Evolutionary conservation across 805 yeast genomes (phyloP), one percentile per base, ranked within the genome.

Genomic region (Candida vartiovaarae): DNA sequence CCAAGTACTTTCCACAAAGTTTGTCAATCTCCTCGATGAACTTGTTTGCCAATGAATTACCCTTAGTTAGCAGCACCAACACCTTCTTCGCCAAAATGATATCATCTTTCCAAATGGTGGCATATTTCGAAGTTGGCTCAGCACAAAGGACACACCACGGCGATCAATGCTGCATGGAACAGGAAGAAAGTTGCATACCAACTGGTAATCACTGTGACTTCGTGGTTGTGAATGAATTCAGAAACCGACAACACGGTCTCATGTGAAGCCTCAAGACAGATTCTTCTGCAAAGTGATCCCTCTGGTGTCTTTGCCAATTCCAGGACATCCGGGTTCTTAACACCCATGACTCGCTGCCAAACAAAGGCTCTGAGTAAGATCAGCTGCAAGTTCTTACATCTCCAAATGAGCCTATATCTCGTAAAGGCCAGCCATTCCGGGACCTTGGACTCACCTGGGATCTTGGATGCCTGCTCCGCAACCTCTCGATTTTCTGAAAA

Each of bases 131-230:
- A 5, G 54, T 53, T 5, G 78, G 73, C 43, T 76, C 80, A 8
- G 78, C 68, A 46, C 77, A 71, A 15, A 73, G 56, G 56, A 50
- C 78, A 75, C 8, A 75, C 72, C 41, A 78, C 68, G 7, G 82
- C 79, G 39, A 80, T 75, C 44, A 80, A 60, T 4, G 75, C 72
- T 2, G 85, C 84, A 56, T 80, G 84, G 61, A 80, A 78, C 10
- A 78, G 50, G 57, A 76, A 81, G 54, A 76, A 80, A 0, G 79
- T 74, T 4, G 82, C 75, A 59, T 79, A 76, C 86, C 86, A 80
- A 27, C 76, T 71, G 10, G 76, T 67, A 29, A 78, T 64, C 26
- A 73, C 70, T n/a, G 76, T 67, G 20, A 70, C 45, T 8, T 62
- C 62, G 40, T 63, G 56, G 33, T 60, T 62, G 26, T 52, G 50